These are phyloP conservation scores for Colletotrichum destructivum DNA, from an alignment of 2,329 filamentous ascomycete genomes.

Conservation along the genomic window DNA sequence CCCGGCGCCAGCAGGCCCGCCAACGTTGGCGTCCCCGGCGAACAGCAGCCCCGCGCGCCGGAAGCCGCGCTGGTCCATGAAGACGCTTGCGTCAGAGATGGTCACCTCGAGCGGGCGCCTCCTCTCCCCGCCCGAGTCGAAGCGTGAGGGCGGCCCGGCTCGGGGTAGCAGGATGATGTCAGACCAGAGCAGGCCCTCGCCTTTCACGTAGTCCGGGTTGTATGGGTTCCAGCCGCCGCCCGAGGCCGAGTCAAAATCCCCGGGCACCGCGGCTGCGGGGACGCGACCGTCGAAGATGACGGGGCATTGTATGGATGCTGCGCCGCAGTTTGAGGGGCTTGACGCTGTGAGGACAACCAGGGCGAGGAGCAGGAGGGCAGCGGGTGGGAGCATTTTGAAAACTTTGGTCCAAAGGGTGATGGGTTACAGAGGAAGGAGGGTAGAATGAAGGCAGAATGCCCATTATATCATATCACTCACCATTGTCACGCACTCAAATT, in stretches of 20 bases:
- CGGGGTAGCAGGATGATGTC: slow-evolving; percentile 54
- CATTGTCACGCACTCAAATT: not conserved
- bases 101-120: slow-evolving; percentile 59
- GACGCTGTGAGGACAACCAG: slow-evolving; percentile 1
- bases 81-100: slow-evolving; percentile 60
- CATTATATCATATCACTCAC: not conserved
- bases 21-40: slow-evolving; percentile 57
- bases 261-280: slow-evolving; percentile 44
- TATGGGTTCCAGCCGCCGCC: slow-evolving; percentile 50
- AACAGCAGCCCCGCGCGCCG: slow-evolving; percentile 62
- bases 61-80: slow-evolving; percentile 62
- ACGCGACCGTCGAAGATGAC: slow-evolving; percentile 56
- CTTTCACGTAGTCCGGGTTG: slow-evolving; percentile 56
- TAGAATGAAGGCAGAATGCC: not conserved
- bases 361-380: slow-evolving; percentile 15
- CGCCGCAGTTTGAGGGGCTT: not conserved
- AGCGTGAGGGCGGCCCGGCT: slow-evolving; percentile 48
- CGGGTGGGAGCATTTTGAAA: not conserved
- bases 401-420: not conserved
- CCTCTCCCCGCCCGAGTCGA: slow-evolving; percentile 53
- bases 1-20: slow-evolving; percentile 53
- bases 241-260: slow-evolving; percentile 51
- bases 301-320: slow-evolving; percentile 49
- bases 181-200: slow-evolving; percentile 53
- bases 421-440: not conserved